phyloP scores from a whole-genome alignment of 768 basidiomycete genomes.

The Suillus decipiens region DNA sequence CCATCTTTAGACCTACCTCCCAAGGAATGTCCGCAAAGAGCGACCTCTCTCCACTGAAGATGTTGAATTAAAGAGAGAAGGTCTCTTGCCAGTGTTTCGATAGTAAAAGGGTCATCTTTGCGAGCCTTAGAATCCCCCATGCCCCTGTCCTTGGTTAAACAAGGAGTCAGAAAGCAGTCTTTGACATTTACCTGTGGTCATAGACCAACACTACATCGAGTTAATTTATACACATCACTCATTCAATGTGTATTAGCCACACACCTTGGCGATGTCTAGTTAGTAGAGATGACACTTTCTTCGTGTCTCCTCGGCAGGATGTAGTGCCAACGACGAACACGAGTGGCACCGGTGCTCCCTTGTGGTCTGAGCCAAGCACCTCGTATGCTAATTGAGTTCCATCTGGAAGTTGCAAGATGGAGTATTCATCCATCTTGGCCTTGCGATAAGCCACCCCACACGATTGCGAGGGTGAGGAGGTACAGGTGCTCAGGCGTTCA shows the following conservation, averaged over 20 bases:
- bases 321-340: conserved; percentile 47
- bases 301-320: conserved; percentile 41
- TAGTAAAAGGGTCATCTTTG: conserved; percentile 40
- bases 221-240: background rate
- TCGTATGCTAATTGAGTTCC: conserved; percentile 47
- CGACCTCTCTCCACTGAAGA: conserved; percentile 43
- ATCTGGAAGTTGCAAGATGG: conserved; percentile 36
- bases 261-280: conserved; percentile 2
- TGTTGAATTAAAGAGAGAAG: conserved; percentile 39
- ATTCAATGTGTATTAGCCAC: background rate
- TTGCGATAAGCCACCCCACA: background rate
- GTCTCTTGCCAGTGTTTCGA: conserved; percentile 49
- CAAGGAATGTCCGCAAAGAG: conserved; percentile 54
- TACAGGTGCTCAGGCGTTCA: too few species aligned
- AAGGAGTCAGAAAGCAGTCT: background rate
- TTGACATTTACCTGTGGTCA: conserved; percentile 37
- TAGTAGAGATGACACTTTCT: conserved; percentile 22
- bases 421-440: conserved; percentile 12
- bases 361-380: conserved; percentile 40
- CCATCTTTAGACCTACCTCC: conserved; percentile 38
- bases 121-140: conserved; percentile 45
- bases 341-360: conserved; percentile 36
- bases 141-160: conserved; percentile 32
- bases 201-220: conserved; percentile 40
- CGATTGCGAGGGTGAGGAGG: background rate